These are phyloP conservation scores for Pichia sp. DNA, from an alignment of 1,139 yeast genomes.

Conservation along the genomic window DNA sequence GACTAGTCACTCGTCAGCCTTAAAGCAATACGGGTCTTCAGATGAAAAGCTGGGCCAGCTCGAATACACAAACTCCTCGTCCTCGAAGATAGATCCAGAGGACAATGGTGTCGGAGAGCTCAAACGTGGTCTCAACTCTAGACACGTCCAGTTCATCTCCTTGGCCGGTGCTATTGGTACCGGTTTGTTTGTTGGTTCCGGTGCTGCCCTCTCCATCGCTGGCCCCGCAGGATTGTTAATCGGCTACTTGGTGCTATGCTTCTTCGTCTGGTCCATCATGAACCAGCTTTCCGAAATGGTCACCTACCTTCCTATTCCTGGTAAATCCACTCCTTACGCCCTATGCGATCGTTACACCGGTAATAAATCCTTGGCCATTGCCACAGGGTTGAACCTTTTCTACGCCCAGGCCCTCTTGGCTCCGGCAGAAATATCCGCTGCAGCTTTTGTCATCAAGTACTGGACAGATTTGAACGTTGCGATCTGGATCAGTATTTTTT, in stretches of 20 bases:
- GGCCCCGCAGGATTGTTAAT: constrained; percentile 53
- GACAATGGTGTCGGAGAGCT: constrained; percentile 14
- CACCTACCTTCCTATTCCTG: constrained; percentile 50
- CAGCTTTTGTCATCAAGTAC: constrained; percentile 46
- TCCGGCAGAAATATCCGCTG: constrained; percentile 50
- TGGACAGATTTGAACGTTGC: constrained; percentile 44
- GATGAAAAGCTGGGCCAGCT: neutral
- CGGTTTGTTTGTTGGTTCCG: constrained; percentile 55
- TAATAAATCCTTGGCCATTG: constrained; percentile 31
- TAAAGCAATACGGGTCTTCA: neutral
- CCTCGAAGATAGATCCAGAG: constrained; percentile 8
- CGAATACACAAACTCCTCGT: neutral
- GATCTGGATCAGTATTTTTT: constrained; percentile 43
- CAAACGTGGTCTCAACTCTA: constrained; percentile 23
- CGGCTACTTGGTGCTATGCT: constrained; percentile 47
- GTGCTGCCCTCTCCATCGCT: constrained; percentile 40
- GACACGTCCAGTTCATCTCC: constrained; percentile 63
- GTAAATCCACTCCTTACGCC: constrained; percentile 33
- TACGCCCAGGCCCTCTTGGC: constrained; percentile 45
- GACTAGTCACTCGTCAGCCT: neutral
- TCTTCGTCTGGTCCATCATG: constrained; percentile 53
- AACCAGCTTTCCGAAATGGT: constrained; percentile 63
- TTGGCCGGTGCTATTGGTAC: constrained; percentile 80
- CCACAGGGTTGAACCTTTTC: constrained; percentile 46
- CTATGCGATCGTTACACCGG: constrained; percentile 22